Conservation (phyloP, 805 yeast species). For the Yarrowia sp. region DNA sequence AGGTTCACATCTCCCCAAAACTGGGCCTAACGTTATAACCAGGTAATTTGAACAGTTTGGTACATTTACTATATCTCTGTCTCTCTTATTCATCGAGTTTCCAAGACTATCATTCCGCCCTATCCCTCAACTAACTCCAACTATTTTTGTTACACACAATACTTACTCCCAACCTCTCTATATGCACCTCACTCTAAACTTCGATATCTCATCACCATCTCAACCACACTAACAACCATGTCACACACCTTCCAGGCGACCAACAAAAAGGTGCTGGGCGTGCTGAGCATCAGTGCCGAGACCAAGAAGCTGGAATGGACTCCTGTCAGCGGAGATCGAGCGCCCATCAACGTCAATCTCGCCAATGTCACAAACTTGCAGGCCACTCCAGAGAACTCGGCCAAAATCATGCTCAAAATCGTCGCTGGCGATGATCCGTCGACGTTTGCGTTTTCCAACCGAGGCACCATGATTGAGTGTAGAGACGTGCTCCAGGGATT, state of each 20-base stretch:
- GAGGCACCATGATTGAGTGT: conserved; percentile 38
- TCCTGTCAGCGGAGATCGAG: conserved; percentile 31
- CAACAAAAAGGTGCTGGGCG: conserved; percentile 37
- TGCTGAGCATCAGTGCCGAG: conserved; percentile 24
- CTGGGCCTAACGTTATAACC: too few species aligned
- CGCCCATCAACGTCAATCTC: conserved; percentile 20
- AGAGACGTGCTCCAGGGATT: conserved; percentile 30
- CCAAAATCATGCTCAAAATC: conserved; percentile 70
- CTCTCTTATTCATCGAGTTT: too few species aligned
- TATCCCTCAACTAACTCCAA: not conserved
- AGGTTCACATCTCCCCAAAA: too few species aligned
- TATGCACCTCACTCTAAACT: conserved; percentile 3
- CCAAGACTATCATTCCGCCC: too few species aligned
- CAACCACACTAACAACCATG: not conserved
- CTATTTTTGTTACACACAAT: not conserved
- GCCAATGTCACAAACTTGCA: conserved; percentile 54
- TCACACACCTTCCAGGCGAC: conserved; percentile 37
- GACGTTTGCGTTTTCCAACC: conserved; percentile 24
- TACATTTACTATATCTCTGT: too few species aligned
- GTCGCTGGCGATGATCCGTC: conserved; percentile 47
- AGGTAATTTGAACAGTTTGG: too few species aligned
- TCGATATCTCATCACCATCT: not conserved
- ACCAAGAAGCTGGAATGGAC: conserved; percentile 35
- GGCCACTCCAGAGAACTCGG: conserved; percentile 71
- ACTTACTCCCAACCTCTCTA: not conserved